Evolutionary conservation across 2,329 filamentous ascomycete genomes (phyloP).

Genomic region (Aspergillus cejpii): DNA sequence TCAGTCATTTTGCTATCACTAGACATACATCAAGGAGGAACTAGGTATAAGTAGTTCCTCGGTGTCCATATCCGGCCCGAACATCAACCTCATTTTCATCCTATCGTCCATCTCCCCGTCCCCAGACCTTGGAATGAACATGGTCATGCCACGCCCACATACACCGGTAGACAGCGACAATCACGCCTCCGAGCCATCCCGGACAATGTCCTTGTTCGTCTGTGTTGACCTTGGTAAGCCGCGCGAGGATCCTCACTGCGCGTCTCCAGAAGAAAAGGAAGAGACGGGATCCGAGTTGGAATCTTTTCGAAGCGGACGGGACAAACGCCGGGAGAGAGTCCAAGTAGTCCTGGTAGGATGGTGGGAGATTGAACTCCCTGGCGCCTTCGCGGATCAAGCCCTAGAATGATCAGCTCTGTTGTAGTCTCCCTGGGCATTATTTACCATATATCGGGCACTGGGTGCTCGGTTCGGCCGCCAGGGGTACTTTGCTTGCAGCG

Average conservation of each 20-base stretch:
- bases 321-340: neutral
- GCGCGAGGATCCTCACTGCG: neutral
- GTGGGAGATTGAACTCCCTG: neutral
- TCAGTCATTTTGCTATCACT: too few species aligned
- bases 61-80: neutral
- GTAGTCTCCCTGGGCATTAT: neutral
- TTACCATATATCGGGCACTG: neutral
- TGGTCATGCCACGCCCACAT: neutral
- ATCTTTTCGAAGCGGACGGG: neutral
- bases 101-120: neutral
- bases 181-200: neutral
- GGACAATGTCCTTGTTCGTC: neutral
- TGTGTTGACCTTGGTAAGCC: neutral
- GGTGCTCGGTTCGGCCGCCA: neutral
- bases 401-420: neutral
- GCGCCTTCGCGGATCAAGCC: neutral
- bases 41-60: too few species aligned
- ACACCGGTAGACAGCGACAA: neutral
- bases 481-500: neutral
- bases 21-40: too few species aligned
- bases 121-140: neutral
- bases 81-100: neutral
- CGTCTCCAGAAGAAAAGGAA: neutral
- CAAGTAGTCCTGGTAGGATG: neutral
- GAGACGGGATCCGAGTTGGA: neutral